A percentile compares a stretch with the other conserved stretches of the same genome.
phyloP scores from a whole-genome alignment of 2,329 filamentous ascomycete species.

The Aphanoascus verrucosus region DNA sequence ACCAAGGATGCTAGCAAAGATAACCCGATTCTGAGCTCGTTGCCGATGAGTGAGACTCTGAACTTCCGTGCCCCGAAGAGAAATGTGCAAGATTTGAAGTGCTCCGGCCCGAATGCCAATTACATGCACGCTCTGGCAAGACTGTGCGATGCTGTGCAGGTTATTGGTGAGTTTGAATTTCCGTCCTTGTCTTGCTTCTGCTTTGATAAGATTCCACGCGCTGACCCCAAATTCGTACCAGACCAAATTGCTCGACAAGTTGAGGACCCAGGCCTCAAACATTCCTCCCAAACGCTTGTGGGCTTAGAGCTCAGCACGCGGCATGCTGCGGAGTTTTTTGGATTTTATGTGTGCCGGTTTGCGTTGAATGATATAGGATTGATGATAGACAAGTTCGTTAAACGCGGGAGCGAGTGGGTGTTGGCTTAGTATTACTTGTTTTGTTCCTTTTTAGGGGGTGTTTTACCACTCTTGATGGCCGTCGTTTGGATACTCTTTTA shows the following conservation, averaged over 20 bases:
- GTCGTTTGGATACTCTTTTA: background rate
- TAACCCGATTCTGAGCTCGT: conserved; percentile 55
- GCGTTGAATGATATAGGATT: conserved; percentile 74
- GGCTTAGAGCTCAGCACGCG: conserved; percentile 86
- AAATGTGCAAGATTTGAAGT: conserved; percentile 57
- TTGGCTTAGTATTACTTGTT: conserved; percentile 35
- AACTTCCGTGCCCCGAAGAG: conserved; percentile 60
- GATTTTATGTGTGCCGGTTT: conserved; percentile 91
- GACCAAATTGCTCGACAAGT: conserved; percentile 95
- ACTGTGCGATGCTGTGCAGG: conserved; percentile 85
- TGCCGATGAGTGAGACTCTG: conserved; percentile 59
- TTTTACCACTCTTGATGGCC: background rate
- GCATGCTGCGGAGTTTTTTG: conserved; percentile 94
- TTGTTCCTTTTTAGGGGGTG: background rate
- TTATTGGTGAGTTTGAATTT: conserved; percentile 58
- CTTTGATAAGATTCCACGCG: background rate
- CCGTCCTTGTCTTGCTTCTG: conserved; percentile 1
- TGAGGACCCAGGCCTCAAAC: conserved; percentile 83
- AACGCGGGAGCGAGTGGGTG: conserved; percentile 94
- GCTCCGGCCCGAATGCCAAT: conserved; percentile 70
- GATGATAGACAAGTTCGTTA: conserved; percentile 92
- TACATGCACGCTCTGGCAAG: conserved; percentile 88
- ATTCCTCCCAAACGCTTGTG: conserved; percentile 87
- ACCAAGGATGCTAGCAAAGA: conserved; percentile 46
- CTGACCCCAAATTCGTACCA: conserved; percentile 29